These are phyloP conservation scores for Xylaria venustula DNA, from an alignment of 495 filamentous ascomycete genomes.

Conservation along the genomic window DNA sequence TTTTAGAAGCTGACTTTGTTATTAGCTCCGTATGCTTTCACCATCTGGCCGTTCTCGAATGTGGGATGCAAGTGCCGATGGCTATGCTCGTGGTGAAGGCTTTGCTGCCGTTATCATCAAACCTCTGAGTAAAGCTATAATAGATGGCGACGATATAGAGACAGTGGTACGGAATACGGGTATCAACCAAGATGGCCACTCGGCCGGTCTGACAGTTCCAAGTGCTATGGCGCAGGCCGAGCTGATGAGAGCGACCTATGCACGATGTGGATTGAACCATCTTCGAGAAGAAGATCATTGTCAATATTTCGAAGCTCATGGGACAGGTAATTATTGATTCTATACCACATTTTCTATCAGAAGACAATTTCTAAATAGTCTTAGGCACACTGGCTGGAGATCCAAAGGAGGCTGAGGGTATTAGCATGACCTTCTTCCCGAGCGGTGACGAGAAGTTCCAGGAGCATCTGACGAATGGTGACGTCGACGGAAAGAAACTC, in stretches of 20 bases:
- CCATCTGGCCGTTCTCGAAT: conserved; percentile 32
- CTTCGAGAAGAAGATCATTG: conserved; percentile 20
- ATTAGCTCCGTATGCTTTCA: conserved; percentile 26
- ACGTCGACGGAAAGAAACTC: conserved; percentile 28
- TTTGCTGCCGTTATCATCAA: conserved; percentile 55
- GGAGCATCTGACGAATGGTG: no score
- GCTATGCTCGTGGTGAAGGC: conserved; percentile 62
- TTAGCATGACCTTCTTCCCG: not conserved
- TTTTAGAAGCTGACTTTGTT: not conserved
- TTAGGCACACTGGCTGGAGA: conserved; percentile 26
- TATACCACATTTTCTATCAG: conserved; percentile 2
- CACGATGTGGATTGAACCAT: conserved; percentile 40
- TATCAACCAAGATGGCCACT: conserved; percentile 55
- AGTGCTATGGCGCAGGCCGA: conserved; percentile 48
- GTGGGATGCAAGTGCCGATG: conserved; percentile 53
- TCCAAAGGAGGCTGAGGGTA: conserved; percentile 38
- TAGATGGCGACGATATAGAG: conserved; percentile 52
- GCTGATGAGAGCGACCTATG: conserved; percentile 48
- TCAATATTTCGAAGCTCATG: conserved; percentile 50
- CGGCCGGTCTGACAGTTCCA: conserved; percentile 43
- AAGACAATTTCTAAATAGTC: not conserved
- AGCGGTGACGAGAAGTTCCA: no score
- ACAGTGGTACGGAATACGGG: conserved; percentile 55
- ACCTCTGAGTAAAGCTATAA: conserved; percentile 46
- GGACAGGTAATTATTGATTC: conserved; percentile 45